Conservation (phyloP, 2,329 filamentous ascomycete species). For the Gremmenia infestans region DNA sequence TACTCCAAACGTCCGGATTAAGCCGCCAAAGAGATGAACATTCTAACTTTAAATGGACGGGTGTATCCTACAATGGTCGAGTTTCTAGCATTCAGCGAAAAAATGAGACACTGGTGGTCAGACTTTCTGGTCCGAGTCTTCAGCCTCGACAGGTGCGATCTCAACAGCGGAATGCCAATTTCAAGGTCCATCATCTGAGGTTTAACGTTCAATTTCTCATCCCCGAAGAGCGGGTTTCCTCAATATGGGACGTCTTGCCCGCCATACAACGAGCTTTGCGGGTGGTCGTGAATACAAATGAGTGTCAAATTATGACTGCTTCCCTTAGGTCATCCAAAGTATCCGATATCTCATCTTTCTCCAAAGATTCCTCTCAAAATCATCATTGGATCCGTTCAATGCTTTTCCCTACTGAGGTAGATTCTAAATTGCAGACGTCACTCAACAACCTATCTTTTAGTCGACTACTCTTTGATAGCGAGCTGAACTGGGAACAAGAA, state of each 20-base stretch:
- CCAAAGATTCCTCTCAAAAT: not conserved
- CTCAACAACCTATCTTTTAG: slow-evolving; percentile 12
- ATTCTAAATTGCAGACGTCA: slow-evolving; percentile 9
- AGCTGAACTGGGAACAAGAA: slow-evolving; percentile 19
- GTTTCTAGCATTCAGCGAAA: slow-evolving; percentile 11
- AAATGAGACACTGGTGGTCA: slow-evolving; percentile 4
- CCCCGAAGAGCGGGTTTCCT: slow-evolving; percentile 6
- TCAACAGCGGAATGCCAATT: not conserved
- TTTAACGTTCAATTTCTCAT: slow-evolving; percentile 19
- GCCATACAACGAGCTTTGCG: slow-evolving; percentile 11
- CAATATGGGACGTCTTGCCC: slow-evolving; percentile 12
- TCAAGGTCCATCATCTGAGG: not conserved
- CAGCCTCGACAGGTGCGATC: not conserved
- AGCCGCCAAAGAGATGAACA: not conserved
- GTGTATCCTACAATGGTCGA: slow-evolving; percentile 11
- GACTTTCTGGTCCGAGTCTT: not conserved
- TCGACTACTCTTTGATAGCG: slow-evolving; percentile 10
- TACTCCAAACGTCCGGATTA: not conserved
- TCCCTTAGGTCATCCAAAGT: not conserved
- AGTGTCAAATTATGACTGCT: not conserved
- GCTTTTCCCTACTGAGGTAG: slow-evolving; percentile 8
- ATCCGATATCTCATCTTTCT: not conserved
- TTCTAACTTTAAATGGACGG: slow-evolving; percentile 10
- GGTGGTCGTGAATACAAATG: not conserved
- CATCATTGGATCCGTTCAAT: slow-evolving; percentile 14